Base-by-base conservation (phyloP, 208 protist genomes). In the Vickermania ingenoplastis region DNA sequence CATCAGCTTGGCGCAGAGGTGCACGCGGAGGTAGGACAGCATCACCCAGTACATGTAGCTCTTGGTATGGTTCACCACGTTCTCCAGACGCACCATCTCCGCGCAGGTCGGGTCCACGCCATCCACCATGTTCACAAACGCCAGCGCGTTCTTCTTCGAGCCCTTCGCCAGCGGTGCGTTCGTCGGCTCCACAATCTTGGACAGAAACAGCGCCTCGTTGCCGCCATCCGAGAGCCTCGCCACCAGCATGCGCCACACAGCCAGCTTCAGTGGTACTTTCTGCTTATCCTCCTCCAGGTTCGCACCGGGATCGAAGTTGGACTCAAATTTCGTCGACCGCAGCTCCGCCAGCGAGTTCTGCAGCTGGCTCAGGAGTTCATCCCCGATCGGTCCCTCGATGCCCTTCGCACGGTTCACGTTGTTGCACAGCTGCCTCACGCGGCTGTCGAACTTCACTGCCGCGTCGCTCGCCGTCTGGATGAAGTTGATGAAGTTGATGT, bases 191-290 rank as follows among this genome's bases (percentile, higher is more conserved):
- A 83, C 29, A 2, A 77, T 75, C 51, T 81, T 76, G 51, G 80
- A 81, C 48, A 92, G 77, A 65, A 89, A 79, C 2, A 78, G 79
- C 63, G 89, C 86, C 1, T 77, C 73, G 64, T 89, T 77, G 45
- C 72, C 75, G 60, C 80, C 85, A 21, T 23, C n/a, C n/a, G n/a
- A n/a, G n/a, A n/a, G n/a, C n/a, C n/a, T n/a, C n/a, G 71, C 65
- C 13, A 93, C 86, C 26, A 93, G 69, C 4, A 86, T 56, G 31
- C 82, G 81, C 83, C 86, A 93, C 75, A 88, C 85, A 55, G 59
- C 55, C 31, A 86, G 50, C 59, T 79, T 78, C 45, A 93, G 65
- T 27, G 77, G 69, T 28, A 79, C 45, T 22, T 50, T 65, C 31
- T 60, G 48, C 13, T 50, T 59, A 31, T 63, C 71, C 29, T 69